These are phyloP conservation scores for Ophiostoma perfectum DNA, from an alignment of 2,329 filamentous ascomycete genomes.

Conservation along the genomic window DNA sequence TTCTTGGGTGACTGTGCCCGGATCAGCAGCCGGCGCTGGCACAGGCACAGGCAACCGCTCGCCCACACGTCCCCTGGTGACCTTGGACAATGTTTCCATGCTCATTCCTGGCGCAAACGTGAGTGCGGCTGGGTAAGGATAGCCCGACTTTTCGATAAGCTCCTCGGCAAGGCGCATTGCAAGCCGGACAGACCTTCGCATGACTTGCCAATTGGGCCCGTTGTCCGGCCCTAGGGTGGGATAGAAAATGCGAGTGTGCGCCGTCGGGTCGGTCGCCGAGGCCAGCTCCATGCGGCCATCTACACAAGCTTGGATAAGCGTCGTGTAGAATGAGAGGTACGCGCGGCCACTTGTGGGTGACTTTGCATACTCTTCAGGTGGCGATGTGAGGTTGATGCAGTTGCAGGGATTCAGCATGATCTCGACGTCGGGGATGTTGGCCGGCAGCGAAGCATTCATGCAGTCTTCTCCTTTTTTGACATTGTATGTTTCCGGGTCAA, in stretches of 20 bases:
- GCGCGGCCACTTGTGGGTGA: conserved; percentile 21
- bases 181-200: conserved; percentile 32
- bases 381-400: conserved; percentile 34
- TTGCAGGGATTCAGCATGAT: conserved; percentile 37
- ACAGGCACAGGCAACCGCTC: neutral
- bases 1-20: neutral
- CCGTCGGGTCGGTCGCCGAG: conserved; percentile 33
- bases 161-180: conserved; percentile 32
- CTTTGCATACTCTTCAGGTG: conserved; percentile 13
- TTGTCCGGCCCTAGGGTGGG: conserved; percentile 31
- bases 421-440: conserved; percentile 33
- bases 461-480: conserved; percentile 24
- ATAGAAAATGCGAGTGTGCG: conserved; percentile 33
- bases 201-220: conserved; percentile 28
- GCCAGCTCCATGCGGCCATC: conserved; percentile 33
- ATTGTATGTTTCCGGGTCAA: conserved; percentile 31
- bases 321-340: conserved; percentile 30
- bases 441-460: conserved; percentile 25
- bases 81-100: conserved; percentile 19
- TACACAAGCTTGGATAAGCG: conserved; percentile 32
- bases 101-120: conserved; percentile 30
- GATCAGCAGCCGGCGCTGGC: neutral
- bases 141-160: conserved; percentile 29
- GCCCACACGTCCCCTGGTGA: conserved; percentile 13
- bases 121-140: conserved; percentile 29